Conservation (phyloP, 2,329 filamentous ascomycete species). For the Cylindrodendrum hubeiense region DNA sequence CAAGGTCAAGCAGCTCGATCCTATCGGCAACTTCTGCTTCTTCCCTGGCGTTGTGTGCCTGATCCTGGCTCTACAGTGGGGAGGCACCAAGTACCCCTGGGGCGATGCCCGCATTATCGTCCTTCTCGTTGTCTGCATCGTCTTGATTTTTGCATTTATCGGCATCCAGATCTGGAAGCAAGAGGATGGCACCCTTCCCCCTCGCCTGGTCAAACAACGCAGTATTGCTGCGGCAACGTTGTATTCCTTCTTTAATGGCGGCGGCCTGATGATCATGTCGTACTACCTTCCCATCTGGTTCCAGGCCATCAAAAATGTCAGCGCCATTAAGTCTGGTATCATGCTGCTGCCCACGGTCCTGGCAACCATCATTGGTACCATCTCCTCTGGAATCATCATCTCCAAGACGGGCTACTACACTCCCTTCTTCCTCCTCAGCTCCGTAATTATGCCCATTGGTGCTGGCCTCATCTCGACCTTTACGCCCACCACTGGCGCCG, state of each 20-base stretch:
- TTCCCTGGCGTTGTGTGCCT: slow-evolving; percentile 57
- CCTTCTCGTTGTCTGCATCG: slow-evolving; percentile 47
- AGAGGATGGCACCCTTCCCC: slow-evolving; percentile 58
- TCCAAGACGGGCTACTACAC: slow-evolving; percentile 58
- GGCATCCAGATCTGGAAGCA: slow-evolving; percentile 52
- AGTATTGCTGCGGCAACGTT: slow-evolving; percentile 51
- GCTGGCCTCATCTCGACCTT: slow-evolving; percentile 58
- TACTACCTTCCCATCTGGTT: slow-evolving; percentile 61
- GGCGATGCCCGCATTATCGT: slow-evolving; percentile 37
- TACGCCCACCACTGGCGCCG: slow-evolving; percentile 46
- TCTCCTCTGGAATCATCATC: slow-evolving; percentile 50
- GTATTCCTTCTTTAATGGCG: slow-evolving; percentile 54
- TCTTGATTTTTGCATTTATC: slow-evolving; percentile 50
- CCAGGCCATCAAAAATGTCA: slow-evolving; percentile 56
- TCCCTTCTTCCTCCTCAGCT: slow-evolving; percentile 54
- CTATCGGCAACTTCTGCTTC: slow-evolving; percentile 47
- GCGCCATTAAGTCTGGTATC: slow-evolving; percentile 53
- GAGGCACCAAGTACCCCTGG: slow-evolving; percentile 52
- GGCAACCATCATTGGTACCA: slow-evolving; percentile 49
- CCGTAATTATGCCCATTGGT: slow-evolving; percentile 51
- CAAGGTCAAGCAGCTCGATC: slow-evolving; percentile 43
- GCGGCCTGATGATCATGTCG: slow-evolving; percentile 44
- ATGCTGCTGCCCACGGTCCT: slow-evolving; percentile 55
- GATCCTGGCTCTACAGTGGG: slow-evolving; percentile 64
- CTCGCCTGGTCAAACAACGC: slow-evolving; percentile 54